These are phyloP conservation scores for Digitaria exilis DNA, from an alignment of 202 grass and related monocot genomes.

Conservation along the genomic window DNA sequence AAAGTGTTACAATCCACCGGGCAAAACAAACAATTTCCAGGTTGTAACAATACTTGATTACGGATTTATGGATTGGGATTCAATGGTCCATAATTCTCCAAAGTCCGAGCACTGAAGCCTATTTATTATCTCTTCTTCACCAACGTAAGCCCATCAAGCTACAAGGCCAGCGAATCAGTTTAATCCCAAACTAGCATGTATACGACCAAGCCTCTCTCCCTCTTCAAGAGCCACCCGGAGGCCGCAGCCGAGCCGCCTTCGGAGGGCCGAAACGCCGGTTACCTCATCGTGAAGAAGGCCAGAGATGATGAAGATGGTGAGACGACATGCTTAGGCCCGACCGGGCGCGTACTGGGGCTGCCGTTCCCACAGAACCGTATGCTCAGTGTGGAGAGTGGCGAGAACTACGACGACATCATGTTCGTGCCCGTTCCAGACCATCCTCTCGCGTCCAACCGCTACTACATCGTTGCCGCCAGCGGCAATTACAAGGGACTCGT, in stretches of 20 bases:
- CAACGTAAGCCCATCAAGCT: too few relatives aligned
- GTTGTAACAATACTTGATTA: too few relatives aligned
- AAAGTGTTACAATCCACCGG: too few relatives aligned
- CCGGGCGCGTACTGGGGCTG: slow-evolving; percentile 27
- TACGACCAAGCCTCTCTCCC: slow-evolving; percentile 55
- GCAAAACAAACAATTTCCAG: too few relatives aligned
- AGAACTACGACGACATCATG: background rate
- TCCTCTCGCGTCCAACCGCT: slow-evolving; percentile 57
- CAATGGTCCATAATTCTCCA: too few relatives aligned
- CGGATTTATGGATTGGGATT: too few relatives aligned
- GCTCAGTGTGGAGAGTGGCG: background rate
- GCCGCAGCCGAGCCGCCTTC: slow-evolving; percentile 17
- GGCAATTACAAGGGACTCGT: slow-evolving; percentile 54
- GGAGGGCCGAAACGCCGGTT: slow-evolving; percentile 57
- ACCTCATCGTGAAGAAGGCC: slow-evolving; percentile 53
- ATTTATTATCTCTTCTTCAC: too few relatives aligned
- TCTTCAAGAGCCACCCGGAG: slow-evolving; percentile 46
- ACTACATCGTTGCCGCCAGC: slow-evolving; percentile 54
- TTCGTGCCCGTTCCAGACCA: slow-evolving; percentile 43
- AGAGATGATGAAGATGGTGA: slow-evolving; percentile 6
- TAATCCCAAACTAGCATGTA: slow-evolving; percentile 60
- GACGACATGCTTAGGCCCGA: slow-evolving; percentile 21
- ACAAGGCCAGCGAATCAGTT: too few relatives aligned
- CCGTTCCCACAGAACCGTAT: slow-evolving; percentile 30
- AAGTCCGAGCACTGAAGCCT: too few relatives aligned